These are phyloP conservation scores for Trypanosoma brucei DNA, from an alignment of 208 protist genomes.

Conservation along the genomic window DNA sequence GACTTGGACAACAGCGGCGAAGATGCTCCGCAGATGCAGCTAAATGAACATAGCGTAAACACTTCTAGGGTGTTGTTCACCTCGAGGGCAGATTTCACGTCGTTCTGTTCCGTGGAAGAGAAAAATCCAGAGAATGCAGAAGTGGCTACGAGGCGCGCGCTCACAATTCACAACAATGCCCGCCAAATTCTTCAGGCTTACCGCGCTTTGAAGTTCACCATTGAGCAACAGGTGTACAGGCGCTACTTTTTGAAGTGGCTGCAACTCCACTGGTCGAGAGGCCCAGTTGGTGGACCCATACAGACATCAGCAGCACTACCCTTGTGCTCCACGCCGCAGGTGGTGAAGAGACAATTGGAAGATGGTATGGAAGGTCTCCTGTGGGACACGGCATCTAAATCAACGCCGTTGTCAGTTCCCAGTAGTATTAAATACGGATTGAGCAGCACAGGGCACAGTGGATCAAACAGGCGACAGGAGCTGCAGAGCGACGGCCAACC, in stretches of 20 bases:
- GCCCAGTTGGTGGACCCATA: no score
- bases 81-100: not conserved
- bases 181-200: constrained; percentile 32
- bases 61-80: not conserved
- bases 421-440: not conserved
- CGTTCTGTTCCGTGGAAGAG: constrained; percentile 11
- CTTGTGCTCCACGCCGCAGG: no score
- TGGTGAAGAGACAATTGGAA: not conserved
- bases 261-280: not conserved
- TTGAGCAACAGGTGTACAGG: constrained; percentile 32
- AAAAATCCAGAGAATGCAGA: constrained; percentile 17
- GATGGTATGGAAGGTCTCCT: not conserved
- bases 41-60: not conserved
- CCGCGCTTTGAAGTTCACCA: constrained; percentile 31
- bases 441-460: not conserved
- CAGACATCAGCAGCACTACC: no score
- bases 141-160: constrained; percentile 6
- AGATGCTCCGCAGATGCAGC: not conserved
- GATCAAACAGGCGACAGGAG: not conserved
- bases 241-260: constrained; percentile 50
- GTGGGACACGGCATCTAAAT: not conserved
- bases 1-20: not conserved
- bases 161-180: constrained; percentile 13
- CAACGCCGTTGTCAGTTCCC: not conserved
- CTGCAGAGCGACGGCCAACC: not conserved